These are phyloP conservation scores for Rubroboletus satanas DNA, from an alignment of 768 basidiomycete species.

Conservation along the genomic window DNA sequence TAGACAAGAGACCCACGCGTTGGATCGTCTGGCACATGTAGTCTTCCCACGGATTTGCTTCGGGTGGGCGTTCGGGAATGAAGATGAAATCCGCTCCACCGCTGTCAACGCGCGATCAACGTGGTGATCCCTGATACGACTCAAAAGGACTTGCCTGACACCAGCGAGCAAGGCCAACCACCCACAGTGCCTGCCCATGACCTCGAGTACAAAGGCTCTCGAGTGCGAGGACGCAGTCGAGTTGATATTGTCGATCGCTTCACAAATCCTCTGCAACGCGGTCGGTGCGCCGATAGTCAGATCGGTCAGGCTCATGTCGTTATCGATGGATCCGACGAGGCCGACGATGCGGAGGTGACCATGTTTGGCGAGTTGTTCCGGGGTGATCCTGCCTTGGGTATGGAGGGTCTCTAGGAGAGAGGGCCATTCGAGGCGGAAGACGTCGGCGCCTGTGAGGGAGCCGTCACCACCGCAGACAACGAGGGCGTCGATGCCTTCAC, in stretches of 20 bases:
- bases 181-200: slow-evolving; percentile 99
- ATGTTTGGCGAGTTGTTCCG: slow-evolving; percentile 65
- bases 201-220: slow-evolving; percentile 95
- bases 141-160: slow-evolving; percentile 57
- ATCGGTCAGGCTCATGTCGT: slow-evolving; percentile 98
- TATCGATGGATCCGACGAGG: slow-evolving; percentile 98
- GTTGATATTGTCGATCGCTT: slow-evolving; percentile 97
- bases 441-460: slow-evolving; percentile 91
- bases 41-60: slow-evolving; percentile 78
- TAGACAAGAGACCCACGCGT: slow-evolving; percentile 47
- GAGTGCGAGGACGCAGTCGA: slow-evolving; percentile 96
- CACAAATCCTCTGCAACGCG: slow-evolving; percentile 94
- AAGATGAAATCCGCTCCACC: slow-evolving; percentile 96
- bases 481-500: slow-evolving; percentile 95
- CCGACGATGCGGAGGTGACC: slow-evolving; percentile 93
- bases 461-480: slow-evolving; percentile 98
- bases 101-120: slow-evolving; percentile 35
- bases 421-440: slow-evolving; percentile 94
- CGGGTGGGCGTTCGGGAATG: slow-evolving; percentile 91
- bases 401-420: slow-evolving; percentile 68
- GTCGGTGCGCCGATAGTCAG: slow-evolving; percentile 96
- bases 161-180: slow-evolving; percentile 95
- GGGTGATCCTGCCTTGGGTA: slow-evolving; percentile 70
- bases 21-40: slow-evolving; percentile 85
- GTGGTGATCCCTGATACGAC: not conserved